Percentiles rank a stretch among this genome's conserved stretches.
phyloP scores from a whole-genome alignment of 1,284 basidiomycete genomes.

The Butyriboletus appendiculatus region DNA sequence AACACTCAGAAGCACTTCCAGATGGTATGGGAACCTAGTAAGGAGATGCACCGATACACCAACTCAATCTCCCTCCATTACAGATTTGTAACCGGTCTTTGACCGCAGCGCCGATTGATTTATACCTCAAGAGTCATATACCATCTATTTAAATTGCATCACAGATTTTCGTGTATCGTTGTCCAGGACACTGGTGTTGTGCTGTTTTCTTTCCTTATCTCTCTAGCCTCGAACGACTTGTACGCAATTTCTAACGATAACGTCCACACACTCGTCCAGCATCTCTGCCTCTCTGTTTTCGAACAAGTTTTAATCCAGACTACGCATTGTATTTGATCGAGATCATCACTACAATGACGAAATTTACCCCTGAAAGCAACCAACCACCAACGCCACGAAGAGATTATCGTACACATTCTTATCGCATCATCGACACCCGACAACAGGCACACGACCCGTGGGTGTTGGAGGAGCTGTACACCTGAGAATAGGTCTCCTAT shows the following conservation, averaged over 20 bases:
- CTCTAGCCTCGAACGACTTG: not conserved
- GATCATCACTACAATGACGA: not conserved
- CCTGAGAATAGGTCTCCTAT: not conserved
- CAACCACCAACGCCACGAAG: not conserved
- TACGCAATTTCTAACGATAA: not conserved
- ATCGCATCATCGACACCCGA: not conserved
- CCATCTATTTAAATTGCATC: constrained; percentile 8
- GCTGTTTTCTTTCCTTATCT: not conserved
- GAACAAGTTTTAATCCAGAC: not conserved
- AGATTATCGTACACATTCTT: not conserved
- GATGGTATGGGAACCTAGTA: constrained; percentile 11
- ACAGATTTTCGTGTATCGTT: constrained; percentile 1
- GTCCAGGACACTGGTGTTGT: constrained; percentile 9
- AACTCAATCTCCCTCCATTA: not conserved
- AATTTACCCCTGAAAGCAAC: not conserved
- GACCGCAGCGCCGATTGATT: not conserved
- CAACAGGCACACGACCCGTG: not conserved
- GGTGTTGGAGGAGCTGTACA: not conserved
- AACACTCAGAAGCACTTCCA: constrained; percentile 8
- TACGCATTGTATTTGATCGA: constrained; percentile 8
- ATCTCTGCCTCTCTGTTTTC: no score
- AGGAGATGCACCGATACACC: constrained; percentile 8
- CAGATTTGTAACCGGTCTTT: constrained; percentile 1
- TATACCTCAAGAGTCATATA: constrained; percentile 12
- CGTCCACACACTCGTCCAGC: not conserved